Conservation (phyloP, 495 filamentous ascomycete species). For the Daldinia grandis region DNA sequence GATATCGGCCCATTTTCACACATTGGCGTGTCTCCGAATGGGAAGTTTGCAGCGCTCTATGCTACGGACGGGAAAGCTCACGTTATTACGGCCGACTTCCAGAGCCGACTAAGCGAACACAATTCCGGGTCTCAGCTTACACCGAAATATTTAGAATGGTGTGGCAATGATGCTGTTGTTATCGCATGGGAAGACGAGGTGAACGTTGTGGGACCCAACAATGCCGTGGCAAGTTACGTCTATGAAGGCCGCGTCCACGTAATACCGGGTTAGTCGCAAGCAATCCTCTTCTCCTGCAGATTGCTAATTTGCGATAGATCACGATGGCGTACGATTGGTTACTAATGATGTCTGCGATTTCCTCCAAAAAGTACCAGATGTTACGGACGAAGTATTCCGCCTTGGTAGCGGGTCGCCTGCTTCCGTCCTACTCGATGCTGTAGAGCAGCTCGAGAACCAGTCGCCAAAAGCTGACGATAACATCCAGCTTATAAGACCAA, state of each 20-base stretch:
- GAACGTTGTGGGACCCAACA: conserved; percentile 89
- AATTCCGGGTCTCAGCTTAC: conserved; percentile 85
- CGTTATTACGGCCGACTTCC: conserved; percentile 94
- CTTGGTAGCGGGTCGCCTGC: conserved; percentile 87
- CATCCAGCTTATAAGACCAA: conserved; percentile 88
- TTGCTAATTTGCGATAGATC: conserved; percentile 74
- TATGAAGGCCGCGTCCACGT: conserved; percentile 93
- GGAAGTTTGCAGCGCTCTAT: conserved; percentile 85
- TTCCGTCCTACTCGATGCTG: conserved; percentile 89
- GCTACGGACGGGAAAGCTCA: conserved; percentile 86
- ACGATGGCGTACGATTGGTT: conserved; percentile 87
- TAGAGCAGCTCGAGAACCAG: conserved; percentile 88
- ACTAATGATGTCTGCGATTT: conserved; percentile 96
- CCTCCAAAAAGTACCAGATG: conserved; percentile 88
- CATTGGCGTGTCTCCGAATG: conserved; percentile 88
- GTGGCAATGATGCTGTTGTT: conserved; percentile 92
- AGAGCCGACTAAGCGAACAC: conserved; percentile 89
- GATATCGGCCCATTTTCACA: conserved; percentile 93
- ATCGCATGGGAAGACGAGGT: conserved; percentile 98
- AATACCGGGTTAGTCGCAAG: conserved; percentile 69
- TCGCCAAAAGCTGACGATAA: conserved; percentile 98
- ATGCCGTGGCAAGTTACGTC: conserved; percentile 80
- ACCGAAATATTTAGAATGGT: conserved; percentile 92
- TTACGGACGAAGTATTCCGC: conserved; percentile 87
- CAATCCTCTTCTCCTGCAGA: conserved; percentile 55